Percentiles rank a stretch among this genome's conserved stretches.
Conservation (phyloP, 169 alveolate species). For the Cryptosporidium andersoni region DNA sequence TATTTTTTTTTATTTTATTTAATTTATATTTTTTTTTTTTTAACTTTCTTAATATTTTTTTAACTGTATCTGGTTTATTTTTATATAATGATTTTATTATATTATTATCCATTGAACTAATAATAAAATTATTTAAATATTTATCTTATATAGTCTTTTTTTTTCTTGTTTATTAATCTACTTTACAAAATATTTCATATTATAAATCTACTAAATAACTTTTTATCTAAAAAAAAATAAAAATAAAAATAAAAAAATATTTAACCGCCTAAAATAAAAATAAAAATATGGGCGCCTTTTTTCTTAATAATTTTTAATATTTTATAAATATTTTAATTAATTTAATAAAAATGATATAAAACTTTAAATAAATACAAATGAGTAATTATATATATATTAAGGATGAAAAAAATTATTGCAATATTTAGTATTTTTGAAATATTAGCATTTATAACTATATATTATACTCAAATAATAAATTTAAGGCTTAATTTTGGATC, state of each 20-base stretch:
- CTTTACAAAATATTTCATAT: neutral
- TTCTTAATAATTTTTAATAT: neutral
- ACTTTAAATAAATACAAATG: neutral
- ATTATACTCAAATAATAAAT: neutral
- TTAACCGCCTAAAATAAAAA: neutral
- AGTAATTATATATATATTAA: neutral
- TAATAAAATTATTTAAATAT: neutral
- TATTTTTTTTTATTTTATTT: slow-evolving; percentile 1
- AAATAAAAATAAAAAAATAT: too few species aligned
- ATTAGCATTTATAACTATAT: neutral
- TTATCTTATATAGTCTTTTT: neutral
- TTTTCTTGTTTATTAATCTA: neutral
- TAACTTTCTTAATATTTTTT: neutral
- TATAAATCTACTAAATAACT: neutral
- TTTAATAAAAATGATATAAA: neutral
- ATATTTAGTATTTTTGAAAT: too few species aligned
- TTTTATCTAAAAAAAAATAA: neutral
- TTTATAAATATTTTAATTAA: neutral
- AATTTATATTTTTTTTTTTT: neutral
- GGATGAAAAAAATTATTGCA: too few species aligned
- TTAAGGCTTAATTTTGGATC: neutral
- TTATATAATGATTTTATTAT: slow-evolving; percentile 1
- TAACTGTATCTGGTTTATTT: neutral
- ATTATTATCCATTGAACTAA: neutral
- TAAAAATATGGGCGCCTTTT: neutral